Evolutionary conservation across 495 filamentous ascomycete species (phyloP), one percentile per base, ranked within the genome.

Genomic region (Hyaloscypha variabilis): DNA sequence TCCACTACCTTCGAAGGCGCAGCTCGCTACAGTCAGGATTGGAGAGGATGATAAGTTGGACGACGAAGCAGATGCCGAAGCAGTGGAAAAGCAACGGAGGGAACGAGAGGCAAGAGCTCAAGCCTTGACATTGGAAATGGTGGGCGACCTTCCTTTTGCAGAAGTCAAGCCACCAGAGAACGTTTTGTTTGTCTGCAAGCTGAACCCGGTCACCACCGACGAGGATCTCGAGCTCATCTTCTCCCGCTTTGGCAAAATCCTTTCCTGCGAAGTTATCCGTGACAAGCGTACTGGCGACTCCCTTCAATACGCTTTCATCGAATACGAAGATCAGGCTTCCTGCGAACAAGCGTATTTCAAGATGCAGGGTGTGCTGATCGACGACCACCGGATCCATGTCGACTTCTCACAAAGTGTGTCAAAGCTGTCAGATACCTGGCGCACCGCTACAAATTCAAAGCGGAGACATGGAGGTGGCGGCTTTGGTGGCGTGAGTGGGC

Each of bases 111-210:
- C 96, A 2, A 87, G 92, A 64, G 95, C 95, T 4, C 95, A 98
- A 74, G 95, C 95, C 2, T 76, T 99, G 67, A 99, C 95, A 0
- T 81, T 99, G 50, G 95, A 99, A 75, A 97, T 99, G 90, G 93
- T 99, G 74, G 95, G 95, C 25, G 95, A 99, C 76, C 83, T 99
- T 63, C 96, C 95, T 13, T 99, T 97, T 74, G 95, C 95, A 62
- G 95, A 98, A 77, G 94, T 99, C 74, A 97, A 96, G 67, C 95
- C 95, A 6, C 95, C 95, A 1, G 95, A 99, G 77, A 97, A 99
- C 73, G 88, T 99, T 29, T 82, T 99, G 14, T 99, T 99, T 72
- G 95, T 99, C 64, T 99, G 95, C 88, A 98, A 99, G 75, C 81
- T 99, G 25, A 99, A 99, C 67, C 96, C 96, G 0, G 93, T 99